Evolutionary conservation across 2,329 filamentous ascomycete genomes (phyloP).

Genomic region (Phyllosticta paracitricarpa): DNA sequence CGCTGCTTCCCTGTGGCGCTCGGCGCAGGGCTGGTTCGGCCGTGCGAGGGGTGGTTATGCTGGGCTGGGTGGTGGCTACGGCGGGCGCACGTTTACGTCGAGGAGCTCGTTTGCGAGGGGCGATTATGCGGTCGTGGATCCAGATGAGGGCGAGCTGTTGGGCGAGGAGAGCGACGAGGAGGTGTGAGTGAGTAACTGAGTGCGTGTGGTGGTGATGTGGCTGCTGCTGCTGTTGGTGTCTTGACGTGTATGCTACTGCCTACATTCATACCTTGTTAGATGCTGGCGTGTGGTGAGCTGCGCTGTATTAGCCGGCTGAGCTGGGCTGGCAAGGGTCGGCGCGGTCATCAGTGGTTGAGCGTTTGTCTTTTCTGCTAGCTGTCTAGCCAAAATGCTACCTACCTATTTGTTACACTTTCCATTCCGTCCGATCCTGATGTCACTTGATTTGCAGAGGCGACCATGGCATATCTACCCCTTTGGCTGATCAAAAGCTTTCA

Average conservation of each 20-base stretch:
- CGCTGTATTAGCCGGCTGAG: not conserved
- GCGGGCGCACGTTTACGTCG: slow-evolving; percentile 70
- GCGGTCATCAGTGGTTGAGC: not conserved
- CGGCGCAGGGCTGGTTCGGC: slow-evolving; percentile 40
- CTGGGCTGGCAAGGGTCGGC: not conserved
- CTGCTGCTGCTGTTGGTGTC: too few relatives aligned
- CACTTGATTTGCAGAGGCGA: too few relatives aligned
- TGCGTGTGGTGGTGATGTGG: too few relatives aligned
- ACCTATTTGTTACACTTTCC: not conserved
- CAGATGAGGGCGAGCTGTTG: slow-evolving; percentile 87
- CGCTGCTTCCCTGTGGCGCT: slow-evolving; percentile 62
- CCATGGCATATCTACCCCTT: too few relatives aligned
- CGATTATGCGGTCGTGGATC: slow-evolving; percentile 83
- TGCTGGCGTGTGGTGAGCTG: not conserved
- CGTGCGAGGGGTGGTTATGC: slow-evolving; percentile 37
- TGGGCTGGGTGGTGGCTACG: slow-evolving; percentile 38
- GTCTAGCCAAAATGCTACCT: not conserved
- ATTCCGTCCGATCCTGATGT: not conserved
- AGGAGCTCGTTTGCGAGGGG: slow-evolving; percentile 79
- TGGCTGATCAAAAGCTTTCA: too few relatives aligned
- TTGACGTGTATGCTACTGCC: too few relatives aligned
- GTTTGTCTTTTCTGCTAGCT: not conserved
- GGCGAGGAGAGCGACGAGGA: slow-evolving; percentile 93
- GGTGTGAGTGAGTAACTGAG: slow-evolving; percentile 36
- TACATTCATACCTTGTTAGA: too few relatives aligned